Evolutionary conservation across 148 eudicot genomes (phyloP), one percentile per base, ranked within the genome.

Genomic region (Limonium bicolor): DNA sequence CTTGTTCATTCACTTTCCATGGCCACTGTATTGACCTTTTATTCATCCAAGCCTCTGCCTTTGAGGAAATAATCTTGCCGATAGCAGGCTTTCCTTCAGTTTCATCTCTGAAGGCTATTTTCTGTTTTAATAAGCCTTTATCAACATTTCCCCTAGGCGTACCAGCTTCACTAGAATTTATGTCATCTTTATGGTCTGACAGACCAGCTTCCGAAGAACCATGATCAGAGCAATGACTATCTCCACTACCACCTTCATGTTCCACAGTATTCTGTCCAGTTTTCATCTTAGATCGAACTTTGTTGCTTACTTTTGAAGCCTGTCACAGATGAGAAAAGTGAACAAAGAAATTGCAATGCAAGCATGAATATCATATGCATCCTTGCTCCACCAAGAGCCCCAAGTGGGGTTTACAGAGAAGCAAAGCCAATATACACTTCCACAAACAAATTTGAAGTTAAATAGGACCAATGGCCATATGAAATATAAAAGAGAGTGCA

Each of bases 271-370:
- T 73, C 21, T 81, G 93, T 29, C 76, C 80, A 2, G 85, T 68
- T 64, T 54, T 74, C 38, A 90, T 59, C 65, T 85, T 90, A 25
- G 88, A 81, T 38, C 75, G 82, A 40, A 90, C 99, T 70, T 78
- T 90, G 88, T 68, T 76, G 77, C 88, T 71, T 41, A 90, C 82
- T 50, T 90, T 90, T 40, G 93, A 48, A 61, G 95, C 99, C 99
- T 90, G 64, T 54, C 49, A 40, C 14, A 37, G 46, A 19, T 20
- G 48, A 64, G 27, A 26, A 72, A 51, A 32, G 45, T 38, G 30
- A 54, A 56, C 27, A 48, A 26, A n/a, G n/a, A n/a, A 19, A 41
- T 45, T 19, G 45, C 23, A 22, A 15, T 0, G 50, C 3, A 41
- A 29, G 20, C n/a, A n/a, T n/a, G n/a, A n/a, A n/a, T n/a, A n/a